Conservation (phyloP, 495 filamentous ascomycete genomes). For the Tuber magnatum region DNA sequence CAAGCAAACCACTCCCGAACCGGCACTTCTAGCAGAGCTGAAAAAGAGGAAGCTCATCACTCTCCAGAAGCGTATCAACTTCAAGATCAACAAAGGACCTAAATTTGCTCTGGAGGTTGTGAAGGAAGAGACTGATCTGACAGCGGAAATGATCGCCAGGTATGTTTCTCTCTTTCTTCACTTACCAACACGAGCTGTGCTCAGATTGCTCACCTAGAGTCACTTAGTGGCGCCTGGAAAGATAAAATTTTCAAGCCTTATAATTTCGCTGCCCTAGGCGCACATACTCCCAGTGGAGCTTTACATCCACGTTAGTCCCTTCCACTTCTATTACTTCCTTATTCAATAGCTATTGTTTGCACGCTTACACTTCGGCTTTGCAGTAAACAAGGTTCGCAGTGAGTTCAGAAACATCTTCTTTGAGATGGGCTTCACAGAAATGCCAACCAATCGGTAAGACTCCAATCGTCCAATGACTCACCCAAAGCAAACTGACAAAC, state of each 20-base stretch:
- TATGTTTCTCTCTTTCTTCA: constrained; percentile 26
- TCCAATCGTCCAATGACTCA: too few relatives aligned
- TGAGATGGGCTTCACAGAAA: constrained; percentile 79
- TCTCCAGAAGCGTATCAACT: constrained; percentile 75
- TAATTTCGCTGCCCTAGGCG: constrained; percentile 90
- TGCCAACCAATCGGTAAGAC: constrained; percentile 61
- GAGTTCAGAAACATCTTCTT: constrained; percentile 98
- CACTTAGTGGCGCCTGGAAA: constrained; percentile 64
- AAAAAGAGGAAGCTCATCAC: constrained; percentile 82
- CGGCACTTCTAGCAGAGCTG: constrained; percentile 67
- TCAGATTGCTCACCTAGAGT: background rate
- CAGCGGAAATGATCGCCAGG: constrained; percentile 78
- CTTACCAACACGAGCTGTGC: background rate
- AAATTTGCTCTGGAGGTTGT: constrained; percentile 79
- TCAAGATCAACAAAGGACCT: constrained; percentile 71
- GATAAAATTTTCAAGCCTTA: constrained; percentile 87
- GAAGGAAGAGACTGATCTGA: constrained; percentile 92
- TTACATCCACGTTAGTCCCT: constrained; percentile 60
- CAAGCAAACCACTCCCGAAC: constrained; percentile 59
- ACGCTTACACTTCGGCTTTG: background rate
- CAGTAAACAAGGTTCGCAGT: constrained; percentile 82
- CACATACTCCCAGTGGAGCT: constrained; percentile 68
- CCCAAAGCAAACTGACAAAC: constrained; percentile 43
- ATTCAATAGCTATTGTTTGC: background rate
- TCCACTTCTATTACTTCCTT: background rate